phyloP scores from a whole-genome alignment of 2,329 filamentous ascomycete genomes.

The Pseudogymnoascus sp. region DNA sequence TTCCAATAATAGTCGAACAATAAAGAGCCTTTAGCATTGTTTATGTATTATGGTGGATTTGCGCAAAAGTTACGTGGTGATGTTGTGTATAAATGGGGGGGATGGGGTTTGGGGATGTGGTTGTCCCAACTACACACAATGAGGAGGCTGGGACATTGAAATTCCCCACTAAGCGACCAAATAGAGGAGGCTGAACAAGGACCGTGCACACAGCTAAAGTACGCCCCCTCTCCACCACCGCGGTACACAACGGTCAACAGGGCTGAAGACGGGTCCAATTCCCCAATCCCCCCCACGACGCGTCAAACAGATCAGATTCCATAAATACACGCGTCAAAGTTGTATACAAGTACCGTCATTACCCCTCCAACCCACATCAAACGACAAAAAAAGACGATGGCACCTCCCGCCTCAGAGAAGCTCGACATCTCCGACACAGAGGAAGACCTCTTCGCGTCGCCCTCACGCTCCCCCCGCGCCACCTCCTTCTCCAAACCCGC shows the following conservation, averaged over 20 bases:
- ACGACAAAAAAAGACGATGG: background rate
- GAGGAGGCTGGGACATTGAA: background rate
- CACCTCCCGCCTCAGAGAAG: slow-evolving; percentile 32
- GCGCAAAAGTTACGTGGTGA: background rate
- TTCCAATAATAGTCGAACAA: background rate
- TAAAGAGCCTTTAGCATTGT: background rate
- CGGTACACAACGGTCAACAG: background rate
- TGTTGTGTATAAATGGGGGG: background rate
- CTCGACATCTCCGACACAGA: slow-evolving; percentile 44
- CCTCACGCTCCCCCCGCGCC: slow-evolving; percentile 32
- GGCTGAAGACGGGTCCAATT: background rate
- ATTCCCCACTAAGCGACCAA: background rate
- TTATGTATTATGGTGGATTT: background rate
- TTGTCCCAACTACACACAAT: background rate
- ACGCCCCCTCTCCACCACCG: background rate
- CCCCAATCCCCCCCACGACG: background rate
- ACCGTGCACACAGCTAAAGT: background rate
- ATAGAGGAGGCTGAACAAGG: background rate
- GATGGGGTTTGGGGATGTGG: background rate
- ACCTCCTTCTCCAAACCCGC: slow-evolving; percentile 16
- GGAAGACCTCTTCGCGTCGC: slow-evolving; percentile 50
- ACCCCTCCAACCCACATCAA: background rate
- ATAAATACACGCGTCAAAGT: background rate
- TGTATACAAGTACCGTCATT: background rate
- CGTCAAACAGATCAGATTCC: background rate